Conservation (phyloP, 1,139 yeast genomes). For the Candida tetrigidarum region DNA sequence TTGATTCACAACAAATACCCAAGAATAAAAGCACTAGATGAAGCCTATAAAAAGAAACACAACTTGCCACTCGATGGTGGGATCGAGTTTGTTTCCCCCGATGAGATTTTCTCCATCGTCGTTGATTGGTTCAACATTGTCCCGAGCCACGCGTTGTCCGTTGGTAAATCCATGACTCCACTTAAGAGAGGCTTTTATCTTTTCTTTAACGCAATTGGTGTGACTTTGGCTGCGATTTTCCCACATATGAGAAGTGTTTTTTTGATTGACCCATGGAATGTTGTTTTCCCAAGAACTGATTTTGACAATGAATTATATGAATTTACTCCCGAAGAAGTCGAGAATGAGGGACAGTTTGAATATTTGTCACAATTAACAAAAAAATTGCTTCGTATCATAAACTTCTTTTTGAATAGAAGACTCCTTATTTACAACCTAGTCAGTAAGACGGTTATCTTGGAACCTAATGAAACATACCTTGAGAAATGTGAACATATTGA, state of each 20-base stretch:
- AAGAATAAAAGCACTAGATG: slow-evolving; percentile 28
- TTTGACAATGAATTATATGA: slow-evolving; percentile 28
- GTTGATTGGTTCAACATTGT: slow-evolving; percentile 39
- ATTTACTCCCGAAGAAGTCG: slow-evolving; percentile 21
- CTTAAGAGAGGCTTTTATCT: slow-evolving; percentile 38
- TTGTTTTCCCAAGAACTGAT: slow-evolving; percentile 36
- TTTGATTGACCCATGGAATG: slow-evolving; percentile 39
- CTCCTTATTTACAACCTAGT: slow-evolving; percentile 28
- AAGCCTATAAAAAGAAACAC: slow-evolving; percentile 21
- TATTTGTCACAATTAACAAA: slow-evolving; percentile 23
- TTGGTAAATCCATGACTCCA: slow-evolving; percentile 33
- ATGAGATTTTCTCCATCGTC: slow-evolving; percentile 34
- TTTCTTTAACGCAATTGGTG: slow-evolving; percentile 40
- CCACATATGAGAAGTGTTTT: slow-evolving; percentile 39
- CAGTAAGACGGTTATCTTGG: slow-evolving; percentile 23
- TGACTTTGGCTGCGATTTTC: slow-evolving; percentile 35
- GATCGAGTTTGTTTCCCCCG: slow-evolving; percentile 3
- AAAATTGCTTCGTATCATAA: slow-evolving; percentile 28
- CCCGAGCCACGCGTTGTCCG: slow-evolving; percentile 38
- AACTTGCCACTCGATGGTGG: not conserved
- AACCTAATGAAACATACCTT: slow-evolving; percentile 22
- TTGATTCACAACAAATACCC: slow-evolving; percentile 34
- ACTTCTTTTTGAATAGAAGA: slow-evolving; percentile 35
- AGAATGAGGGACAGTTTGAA: slow-evolving; percentile 22
- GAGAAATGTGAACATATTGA: slow-evolving; percentile 15